Conservation (phyloP, 2,329 filamentous ascomycete genomes). For the Aureobasidium sp. region DNA sequence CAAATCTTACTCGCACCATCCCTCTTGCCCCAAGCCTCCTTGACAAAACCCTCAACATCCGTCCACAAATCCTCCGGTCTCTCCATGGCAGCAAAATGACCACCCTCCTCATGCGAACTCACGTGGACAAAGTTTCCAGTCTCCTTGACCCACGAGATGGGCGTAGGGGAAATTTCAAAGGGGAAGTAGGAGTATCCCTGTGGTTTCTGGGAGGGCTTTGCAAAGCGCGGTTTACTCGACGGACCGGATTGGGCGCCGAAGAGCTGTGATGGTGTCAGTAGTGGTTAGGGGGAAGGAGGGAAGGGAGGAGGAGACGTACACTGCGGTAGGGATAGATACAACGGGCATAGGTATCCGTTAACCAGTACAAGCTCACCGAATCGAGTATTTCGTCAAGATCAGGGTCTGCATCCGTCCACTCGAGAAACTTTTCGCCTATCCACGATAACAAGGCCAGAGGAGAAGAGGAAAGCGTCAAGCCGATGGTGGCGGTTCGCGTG, state of each 20-base stretch:
- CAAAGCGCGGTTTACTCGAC: conserved; percentile 11
- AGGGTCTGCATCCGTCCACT: conserved; percentile 42
- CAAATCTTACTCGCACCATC: neutral
- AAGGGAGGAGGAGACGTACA: neutral
- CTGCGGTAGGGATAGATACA: conserved; percentile 42
- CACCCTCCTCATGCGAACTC: conserved; percentile 30
- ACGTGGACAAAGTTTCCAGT: conserved; percentile 33
- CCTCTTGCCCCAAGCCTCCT: conserved; percentile 12
- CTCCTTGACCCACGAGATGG: conserved; percentile 30
- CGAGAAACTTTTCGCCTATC: conserved; percentile 49
- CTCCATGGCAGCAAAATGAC: conserved; percentile 33
- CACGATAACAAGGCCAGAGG: conserved; percentile 51
- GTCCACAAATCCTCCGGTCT: conserved; percentile 24
- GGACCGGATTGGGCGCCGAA: neutral
- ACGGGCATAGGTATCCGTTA: conserved; percentile 34
- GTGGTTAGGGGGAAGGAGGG: neutral
- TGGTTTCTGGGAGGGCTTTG: conserved; percentile 25
- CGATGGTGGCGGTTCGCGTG: conserved; percentile 48
- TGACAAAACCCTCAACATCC: conserved; percentile 27
- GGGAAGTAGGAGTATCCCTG: conserved; percentile 38
- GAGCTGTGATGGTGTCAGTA: neutral
- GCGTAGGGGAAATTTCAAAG: conserved; percentile 31
- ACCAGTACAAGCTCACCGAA: conserved; percentile 47
- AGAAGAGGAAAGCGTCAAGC: conserved; percentile 43
- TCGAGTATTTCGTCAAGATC: conserved; percentile 37